Conservation (phyloP, 2,329 filamentous ascomycete species). For the Aspergillus quadricinctus region DNA sequence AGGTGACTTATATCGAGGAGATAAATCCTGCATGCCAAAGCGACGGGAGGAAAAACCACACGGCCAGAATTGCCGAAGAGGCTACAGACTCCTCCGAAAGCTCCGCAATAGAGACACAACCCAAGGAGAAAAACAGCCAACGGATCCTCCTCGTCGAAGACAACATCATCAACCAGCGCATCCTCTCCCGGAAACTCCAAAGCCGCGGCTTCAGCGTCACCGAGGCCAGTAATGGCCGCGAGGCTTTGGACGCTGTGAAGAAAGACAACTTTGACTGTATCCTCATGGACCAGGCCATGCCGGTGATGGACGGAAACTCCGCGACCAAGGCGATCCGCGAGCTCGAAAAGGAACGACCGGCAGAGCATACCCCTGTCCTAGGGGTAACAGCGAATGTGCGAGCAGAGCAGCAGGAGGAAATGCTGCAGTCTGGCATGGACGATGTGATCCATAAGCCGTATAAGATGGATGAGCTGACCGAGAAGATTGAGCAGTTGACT, state of each 20-base stretch:
- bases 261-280: constrained; percentile 54
- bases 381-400: constrained; percentile 67
- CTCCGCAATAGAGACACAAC: background rate
- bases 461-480: constrained; percentile 65
- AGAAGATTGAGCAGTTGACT: constrained; percentile 59
- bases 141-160: constrained; percentile 42
- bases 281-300: constrained; percentile 80
- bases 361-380: constrained; percentile 27
- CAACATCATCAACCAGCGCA: constrained; percentile 41
- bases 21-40: background rate
- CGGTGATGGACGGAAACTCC: constrained; percentile 75
- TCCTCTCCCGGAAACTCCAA: constrained; percentile 34
- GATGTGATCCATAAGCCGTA: constrained; percentile 78
- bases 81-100: background rate
- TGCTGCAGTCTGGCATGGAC: constrained; percentile 70
- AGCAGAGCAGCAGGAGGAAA: constrained; percentile 67
- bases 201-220: constrained; percentile 32
- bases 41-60: constrained; percentile 8
- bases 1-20: constrained; percentile 9
- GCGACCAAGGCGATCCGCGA: constrained; percentile 67
- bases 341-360: constrained; percentile 54
- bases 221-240: constrained; percentile 37
- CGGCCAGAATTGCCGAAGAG: constrained; percentile 6
- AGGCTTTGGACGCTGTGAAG: constrained; percentile 41
- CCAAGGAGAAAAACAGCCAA: background rate